Evolutionary conservation across 202 grass and related monocot genomes (phyloP), one percentile per base, ranked within the genome.

Genomic region (Zoysia matrella): DNA sequence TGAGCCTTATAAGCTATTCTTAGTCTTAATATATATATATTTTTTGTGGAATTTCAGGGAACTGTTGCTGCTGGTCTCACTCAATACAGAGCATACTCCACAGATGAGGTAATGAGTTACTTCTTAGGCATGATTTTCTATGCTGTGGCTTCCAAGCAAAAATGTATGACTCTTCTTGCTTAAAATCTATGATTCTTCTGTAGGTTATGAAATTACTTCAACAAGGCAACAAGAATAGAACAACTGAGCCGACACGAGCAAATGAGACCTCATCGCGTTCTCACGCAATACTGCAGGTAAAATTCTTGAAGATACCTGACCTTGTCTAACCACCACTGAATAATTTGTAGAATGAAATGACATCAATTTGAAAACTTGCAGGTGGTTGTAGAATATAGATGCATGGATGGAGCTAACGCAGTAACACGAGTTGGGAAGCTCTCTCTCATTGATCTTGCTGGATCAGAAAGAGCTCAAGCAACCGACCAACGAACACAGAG

Each of bases 171-270:
- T 51, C 10, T 78, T 73, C 67, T 56, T 82, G 63, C 9, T 43
- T 70, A 67, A 62, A 10, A 8, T 55, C 40, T 39, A n/a, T 86
- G 61, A 54, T 51, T 73, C 8, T 85, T 60, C 42, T 46, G 61
- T 75, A 98, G 95, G 95, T 98, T 63, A 98, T 98, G 96, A 78
- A 87, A 80, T 79, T 92, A 80, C 91, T 98, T 85, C 96, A 98
- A 67, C 93, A 93, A 80, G 96, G 96, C 45, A 98, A 98, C 82
- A 83, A 90, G 83, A 98, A 98, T 57, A 85, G 96, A 68, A 98
- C 96, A 57, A 98, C 91, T 9, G 96, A 98, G 85, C 92, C 96
- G 48, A 98, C 96, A 67, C 74, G 91, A 87, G 77, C 80, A 18
- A 98, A 98, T 30, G 92, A 98, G 72, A 98, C 96, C 49, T 98